phyloP scores from a whole-genome alignment of 169 alveolate genomes.

The Plasmodium cynomolgi region DNA sequence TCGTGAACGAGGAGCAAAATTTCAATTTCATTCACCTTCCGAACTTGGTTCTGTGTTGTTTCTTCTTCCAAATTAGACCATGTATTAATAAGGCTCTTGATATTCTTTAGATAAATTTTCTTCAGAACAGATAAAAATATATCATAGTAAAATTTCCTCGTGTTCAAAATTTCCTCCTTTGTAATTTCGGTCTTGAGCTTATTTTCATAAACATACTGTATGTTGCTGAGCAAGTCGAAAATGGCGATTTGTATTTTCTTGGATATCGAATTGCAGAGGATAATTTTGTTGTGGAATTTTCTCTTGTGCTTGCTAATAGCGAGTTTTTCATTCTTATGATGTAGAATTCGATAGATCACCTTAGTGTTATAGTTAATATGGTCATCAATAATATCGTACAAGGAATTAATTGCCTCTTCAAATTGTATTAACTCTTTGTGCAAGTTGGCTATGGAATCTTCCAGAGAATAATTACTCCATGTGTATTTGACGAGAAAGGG shows the following conservation, averaged over 20 bases:
- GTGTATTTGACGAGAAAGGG: conserved; percentile 71
- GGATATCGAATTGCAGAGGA: conserved; percentile 60
- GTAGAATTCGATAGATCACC: conserved; percentile 17
- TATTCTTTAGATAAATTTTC: conserved; percentile 59
- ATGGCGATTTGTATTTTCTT: conserved; percentile 69
- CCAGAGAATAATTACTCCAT: conserved; percentile 72
- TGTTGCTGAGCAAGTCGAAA: conserved; percentile 58
- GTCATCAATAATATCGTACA: conserved; percentile 65
- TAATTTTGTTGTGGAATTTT: conserved; percentile 26
- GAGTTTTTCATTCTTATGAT: conserved; percentile 45
- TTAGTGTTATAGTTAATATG: conserved; percentile 63
- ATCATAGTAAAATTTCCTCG: conserved; percentile 57
- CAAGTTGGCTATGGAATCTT: conserved; percentile 53
- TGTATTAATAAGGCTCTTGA: conserved; percentile 28
- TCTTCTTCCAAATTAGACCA: conserved; percentile 36
- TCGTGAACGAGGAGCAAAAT: conserved; percentile 51
- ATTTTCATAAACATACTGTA: conserved; percentile 70
- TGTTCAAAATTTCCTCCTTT: conserved; percentile 39
- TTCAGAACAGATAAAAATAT: conserved; percentile 35
- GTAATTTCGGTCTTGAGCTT: conserved; percentile 61
- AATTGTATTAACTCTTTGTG: conserved; percentile 40
- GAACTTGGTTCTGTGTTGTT: not conserved
- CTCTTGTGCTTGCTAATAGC: conserved; percentile 42
- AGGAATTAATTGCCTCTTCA: conserved; percentile 58
- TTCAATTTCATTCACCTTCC: conserved; percentile 20